These are phyloP conservation scores for Aspergillus conjunctus DNA, from an alignment of 495 filamentous ascomycete genomes.

Conservation along the genomic window DNA sequence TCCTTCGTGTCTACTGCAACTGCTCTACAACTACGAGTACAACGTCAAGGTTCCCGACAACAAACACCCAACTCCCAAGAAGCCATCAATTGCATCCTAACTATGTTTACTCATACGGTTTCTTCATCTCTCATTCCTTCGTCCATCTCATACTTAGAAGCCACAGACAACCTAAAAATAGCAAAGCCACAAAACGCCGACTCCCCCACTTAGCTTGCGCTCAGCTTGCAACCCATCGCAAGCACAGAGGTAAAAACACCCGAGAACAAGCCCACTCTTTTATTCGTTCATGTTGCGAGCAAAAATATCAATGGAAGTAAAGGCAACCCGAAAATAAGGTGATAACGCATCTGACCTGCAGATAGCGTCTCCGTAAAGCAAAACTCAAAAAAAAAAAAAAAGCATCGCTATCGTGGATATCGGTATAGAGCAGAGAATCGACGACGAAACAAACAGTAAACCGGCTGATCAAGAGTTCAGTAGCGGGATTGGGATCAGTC, in stretches of 20 bases:
- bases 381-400: not conserved
- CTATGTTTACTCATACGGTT: not conserved
- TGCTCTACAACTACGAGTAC: too few relatives aligned
- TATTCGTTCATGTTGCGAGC: not conserved
- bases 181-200: not conserved
- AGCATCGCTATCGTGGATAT: not conserved
- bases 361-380: not conserved
- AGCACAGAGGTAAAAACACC: not conserved
- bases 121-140: not conserved
- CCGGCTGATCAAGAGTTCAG: not conserved
- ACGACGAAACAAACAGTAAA: not conserved
- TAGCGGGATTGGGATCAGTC: not conserved
- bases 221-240: not conserved
- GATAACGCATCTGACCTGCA: not conserved
- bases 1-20: too few relatives aligned
- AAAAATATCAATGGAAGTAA: not conserved
- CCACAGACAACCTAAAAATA: not conserved
- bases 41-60: too few relatives aligned
- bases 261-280: not conserved
- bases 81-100: not conserved
- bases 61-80: not conserved
- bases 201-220: not conserved
- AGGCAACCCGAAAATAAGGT: not conserved
- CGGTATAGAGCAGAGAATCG: slow-evolving; percentile 2
- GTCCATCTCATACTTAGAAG: not conserved